Evolutionary conservation across 2,329 filamentous ascomycete genomes (phyloP).

Genomic region (Hortaea sp.): DNA sequence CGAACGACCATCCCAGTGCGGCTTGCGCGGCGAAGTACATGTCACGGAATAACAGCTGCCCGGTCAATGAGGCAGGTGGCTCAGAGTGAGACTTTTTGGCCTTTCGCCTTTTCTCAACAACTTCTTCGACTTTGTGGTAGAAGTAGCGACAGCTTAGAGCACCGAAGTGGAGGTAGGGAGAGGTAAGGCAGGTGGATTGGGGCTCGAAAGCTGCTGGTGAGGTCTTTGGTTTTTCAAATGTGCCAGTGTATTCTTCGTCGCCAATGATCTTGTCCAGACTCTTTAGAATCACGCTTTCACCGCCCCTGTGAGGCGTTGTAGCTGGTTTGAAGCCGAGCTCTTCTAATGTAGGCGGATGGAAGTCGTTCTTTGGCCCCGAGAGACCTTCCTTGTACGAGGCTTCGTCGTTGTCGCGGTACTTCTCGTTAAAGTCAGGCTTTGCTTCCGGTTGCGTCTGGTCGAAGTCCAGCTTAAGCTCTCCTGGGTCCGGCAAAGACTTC

Average conservation of each 20-base stretch:
- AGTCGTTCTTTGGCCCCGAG: slow-evolving; percentile 58
- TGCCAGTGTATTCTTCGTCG: slow-evolving; percentile 58
- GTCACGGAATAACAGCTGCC: slow-evolving; percentile 67
- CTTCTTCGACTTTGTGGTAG: slow-evolving; percentile 60
- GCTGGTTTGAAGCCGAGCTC: slow-evolving; percentile 59
- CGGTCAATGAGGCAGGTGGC: slow-evolving; percentile 59
- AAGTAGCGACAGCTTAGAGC: slow-evolving; percentile 60
- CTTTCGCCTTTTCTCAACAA: slow-evolving; percentile 47
- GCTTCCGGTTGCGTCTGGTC: slow-evolving; percentile 44
- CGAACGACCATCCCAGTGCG: slow-evolving; percentile 52
- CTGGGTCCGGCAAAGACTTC: slow-evolving; percentile 51
- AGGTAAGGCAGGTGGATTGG: slow-evolving; percentile 62
- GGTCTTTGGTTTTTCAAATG: slow-evolving; percentile 66
- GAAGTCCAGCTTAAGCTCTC: slow-evolving; percentile 48
- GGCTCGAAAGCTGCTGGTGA: slow-evolving; percentile 65
- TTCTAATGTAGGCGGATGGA: slow-evolving; percentile 58
- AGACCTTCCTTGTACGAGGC: slow-evolving; percentile 47
- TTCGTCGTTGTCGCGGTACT: slow-evolving; percentile 44
- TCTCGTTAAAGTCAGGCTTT: slow-evolving; percentile 51
- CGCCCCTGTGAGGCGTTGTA: slow-evolving; percentile 58
- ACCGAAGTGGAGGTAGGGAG: slow-evolving; percentile 66
- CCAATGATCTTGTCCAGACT: slow-evolving; percentile 49
- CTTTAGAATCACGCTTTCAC: slow-evolving; percentile 55
- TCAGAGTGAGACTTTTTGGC: slow-evolving; percentile 41
- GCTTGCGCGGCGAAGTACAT: slow-evolving; percentile 78